A percentile compares a stretch with the other conserved stretches of the same genome.
Conservation (phyloP, 2,329 filamentous ascomycete genomes). For the Verticillium zaregamsianum region DNA sequence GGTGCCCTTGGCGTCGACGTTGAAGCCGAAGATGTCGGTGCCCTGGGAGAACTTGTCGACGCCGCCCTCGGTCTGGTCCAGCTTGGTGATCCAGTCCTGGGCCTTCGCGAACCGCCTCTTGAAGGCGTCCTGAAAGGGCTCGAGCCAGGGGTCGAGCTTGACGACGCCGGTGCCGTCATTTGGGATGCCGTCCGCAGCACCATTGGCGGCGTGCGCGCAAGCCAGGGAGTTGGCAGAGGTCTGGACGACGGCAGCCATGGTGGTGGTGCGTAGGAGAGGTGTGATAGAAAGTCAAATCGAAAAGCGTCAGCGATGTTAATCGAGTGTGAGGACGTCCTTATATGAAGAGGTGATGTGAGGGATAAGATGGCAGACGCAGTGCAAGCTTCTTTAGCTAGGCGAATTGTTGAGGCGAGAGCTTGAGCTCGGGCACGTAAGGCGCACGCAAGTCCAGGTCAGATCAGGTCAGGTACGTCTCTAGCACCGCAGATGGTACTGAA, state of each 20-base stretch:
- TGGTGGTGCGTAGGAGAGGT: background rate
- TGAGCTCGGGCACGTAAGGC: background rate
- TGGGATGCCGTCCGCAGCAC: conserved; percentile 47
- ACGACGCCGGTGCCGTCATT: conserved; percentile 76
- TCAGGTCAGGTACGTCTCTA: background rate
- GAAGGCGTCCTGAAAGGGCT: conserved; percentile 76
- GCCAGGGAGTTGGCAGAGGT: conserved; percentile 41
- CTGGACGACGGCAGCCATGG: conserved; percentile 16
- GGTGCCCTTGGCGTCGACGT: conserved; percentile 74
- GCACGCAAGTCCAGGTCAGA: background rate
- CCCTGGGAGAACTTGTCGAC: conserved; percentile 92
- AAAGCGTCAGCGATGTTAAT: background rate
- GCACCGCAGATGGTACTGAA: background rate
- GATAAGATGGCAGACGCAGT: background rate
- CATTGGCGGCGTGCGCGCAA: conserved; percentile 25
- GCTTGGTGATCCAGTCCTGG: conserved; percentile 80
- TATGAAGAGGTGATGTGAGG: background rate
- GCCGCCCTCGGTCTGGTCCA: conserved; percentile 81
- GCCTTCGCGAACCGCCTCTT: conserved; percentile 73
- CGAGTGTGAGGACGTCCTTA: background rate
- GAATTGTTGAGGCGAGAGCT: background rate
- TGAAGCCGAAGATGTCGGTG: conserved; percentile 81
- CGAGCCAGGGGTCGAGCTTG: conserved; percentile 83
- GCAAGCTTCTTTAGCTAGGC: background rate
- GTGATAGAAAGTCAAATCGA: background rate